These are phyloP conservation scores for Cladosporium sp. DNA, from an alignment of 2,329 filamentous ascomycete species.

Conservation along the genomic window DNA sequence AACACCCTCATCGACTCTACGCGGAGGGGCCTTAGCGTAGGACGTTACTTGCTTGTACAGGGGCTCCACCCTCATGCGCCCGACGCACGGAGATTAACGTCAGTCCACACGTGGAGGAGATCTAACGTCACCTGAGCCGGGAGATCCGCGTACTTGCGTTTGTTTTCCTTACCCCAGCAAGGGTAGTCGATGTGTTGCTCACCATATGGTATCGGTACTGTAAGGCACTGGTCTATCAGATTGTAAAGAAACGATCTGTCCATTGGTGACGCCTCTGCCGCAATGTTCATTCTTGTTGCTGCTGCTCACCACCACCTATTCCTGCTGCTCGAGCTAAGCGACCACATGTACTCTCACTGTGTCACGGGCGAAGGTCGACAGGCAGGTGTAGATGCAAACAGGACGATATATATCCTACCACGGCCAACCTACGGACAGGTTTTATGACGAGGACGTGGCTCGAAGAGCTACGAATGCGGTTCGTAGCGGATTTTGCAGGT, in stretches of 20 bases:
- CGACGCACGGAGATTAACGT: too few species aligned
- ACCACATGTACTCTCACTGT: neutral
- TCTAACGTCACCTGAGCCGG: neutral
- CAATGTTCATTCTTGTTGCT: neutral
- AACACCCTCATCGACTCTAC: too few species aligned
- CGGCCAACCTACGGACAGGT: conserved; percentile 6
- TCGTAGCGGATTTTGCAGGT: conserved; percentile 7
- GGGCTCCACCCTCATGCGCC: too few species aligned
- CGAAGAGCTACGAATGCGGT: conserved; percentile 6
- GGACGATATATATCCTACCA: neutral
- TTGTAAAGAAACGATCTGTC: neutral
- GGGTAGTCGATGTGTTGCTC: neutral
- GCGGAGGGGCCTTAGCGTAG: too few species aligned
- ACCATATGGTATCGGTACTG: neutral
- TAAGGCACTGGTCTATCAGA: neutral
- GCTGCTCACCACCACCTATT: neutral
- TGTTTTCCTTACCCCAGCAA: neutral
- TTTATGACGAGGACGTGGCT: conserved; percentile 11
- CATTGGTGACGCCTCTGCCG: neutral
- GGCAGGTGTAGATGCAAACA: too few species aligned
- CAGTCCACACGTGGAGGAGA: neutral
- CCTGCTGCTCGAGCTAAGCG: neutral
- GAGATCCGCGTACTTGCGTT: neutral
- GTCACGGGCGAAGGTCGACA: too few species aligned
- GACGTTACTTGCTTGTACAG: too few species aligned